Base-by-base conservation (phyloP, 345 rosid genomes). In the Euphorbia pulcherrima region DNA sequence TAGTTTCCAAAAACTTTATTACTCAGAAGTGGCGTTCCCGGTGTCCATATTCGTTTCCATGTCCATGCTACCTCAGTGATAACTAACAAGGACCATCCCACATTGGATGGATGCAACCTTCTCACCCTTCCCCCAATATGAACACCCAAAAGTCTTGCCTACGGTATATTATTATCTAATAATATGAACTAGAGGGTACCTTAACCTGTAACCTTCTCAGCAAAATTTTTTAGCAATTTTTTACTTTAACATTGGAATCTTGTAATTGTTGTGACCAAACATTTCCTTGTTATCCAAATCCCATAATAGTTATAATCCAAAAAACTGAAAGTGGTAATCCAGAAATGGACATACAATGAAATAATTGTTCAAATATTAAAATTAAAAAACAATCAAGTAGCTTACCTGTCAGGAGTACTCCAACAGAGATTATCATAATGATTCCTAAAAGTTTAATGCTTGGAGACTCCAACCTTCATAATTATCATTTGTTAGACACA, bases 401-500 rank as follows among this genome's bases (percentile, higher is more conserved):
- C 68, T 51, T 79, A 95, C 99, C 99, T 76, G 99, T 72, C 65
- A 95, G 76, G 73, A 95, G 80, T 71, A 95, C 81, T 81, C 99
- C 99, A 60, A 82, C 60, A 20, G 97, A 95, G 72, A 95, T 95
- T 44, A 95, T 76, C 50, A 86, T 33, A 53, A 92, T 92, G 74
- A 94, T 94, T 50, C 99, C 96, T 50, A 85, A 72, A 76, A 94
- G 99, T 72, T 86, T 87, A 67, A 89, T 61, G 88, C 99, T 94
- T 66, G 99, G 99, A 75, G 96, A 81, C 84, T 94, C 99, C 90
- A 94, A 82, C 92, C 97, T 88, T 73, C 65, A 59, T 79, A 72
- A 78, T 55, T 70, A 66, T 68, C 35, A 23, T 8, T 74, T 20
- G 58, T 64, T 26, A 39, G 80, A 74, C 73, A 33, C 6, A 8